A percentile compares a stretch with the other conserved stretches of the same genome.
These are phyloP conservation scores for Trametes coccinea DNA, from an alignment of 768 basidiomycete genomes.

Conservation along the genomic window DNA sequence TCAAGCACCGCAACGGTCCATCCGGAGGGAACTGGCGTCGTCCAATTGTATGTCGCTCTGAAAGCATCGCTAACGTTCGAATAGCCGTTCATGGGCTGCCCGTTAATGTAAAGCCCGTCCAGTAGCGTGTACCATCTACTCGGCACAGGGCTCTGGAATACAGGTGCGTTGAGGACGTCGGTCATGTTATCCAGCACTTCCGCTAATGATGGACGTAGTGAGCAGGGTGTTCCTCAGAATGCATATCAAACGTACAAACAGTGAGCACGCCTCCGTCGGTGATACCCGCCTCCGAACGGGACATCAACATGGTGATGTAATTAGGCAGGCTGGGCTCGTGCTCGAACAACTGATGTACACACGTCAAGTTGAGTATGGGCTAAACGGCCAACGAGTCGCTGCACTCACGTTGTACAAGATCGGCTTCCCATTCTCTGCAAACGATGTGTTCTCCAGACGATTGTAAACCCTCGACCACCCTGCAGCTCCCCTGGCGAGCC, in stretches of 20 bases:
- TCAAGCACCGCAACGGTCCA: background rate
- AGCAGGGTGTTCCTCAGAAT: background rate
- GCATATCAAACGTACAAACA: background rate
- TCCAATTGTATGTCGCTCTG: background rate
- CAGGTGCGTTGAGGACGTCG: conserved; percentile 4
- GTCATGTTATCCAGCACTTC: conserved; percentile 15
- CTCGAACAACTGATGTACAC: conserved; percentile 3
- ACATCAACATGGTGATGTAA: conserved; percentile 11
- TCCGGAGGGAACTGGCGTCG: background rate
- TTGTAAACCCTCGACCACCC: background rate
- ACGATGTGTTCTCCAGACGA: background rate
- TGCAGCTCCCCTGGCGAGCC: background rate
- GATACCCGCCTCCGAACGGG: conserved; percentile 11
- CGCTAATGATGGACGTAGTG: background rate
- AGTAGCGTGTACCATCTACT: background rate
- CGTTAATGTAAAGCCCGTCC: conserved; percentile 2
- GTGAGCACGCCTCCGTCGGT: conserved; percentile 17
- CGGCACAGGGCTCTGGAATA: background rate
- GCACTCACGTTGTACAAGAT: conserved; percentile 11
- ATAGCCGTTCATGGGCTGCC: background rate
- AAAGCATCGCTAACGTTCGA: background rate
- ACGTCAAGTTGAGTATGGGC: background rate
- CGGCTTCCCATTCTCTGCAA: conserved; percentile 11
- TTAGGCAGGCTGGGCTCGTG: conserved; percentile 5
- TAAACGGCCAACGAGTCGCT: background rate